These are phyloP conservation scores for Cucurbita argyrosperma DNA, from an alignment of 306 rosid genomes.

Conservation along the genomic window DNA sequence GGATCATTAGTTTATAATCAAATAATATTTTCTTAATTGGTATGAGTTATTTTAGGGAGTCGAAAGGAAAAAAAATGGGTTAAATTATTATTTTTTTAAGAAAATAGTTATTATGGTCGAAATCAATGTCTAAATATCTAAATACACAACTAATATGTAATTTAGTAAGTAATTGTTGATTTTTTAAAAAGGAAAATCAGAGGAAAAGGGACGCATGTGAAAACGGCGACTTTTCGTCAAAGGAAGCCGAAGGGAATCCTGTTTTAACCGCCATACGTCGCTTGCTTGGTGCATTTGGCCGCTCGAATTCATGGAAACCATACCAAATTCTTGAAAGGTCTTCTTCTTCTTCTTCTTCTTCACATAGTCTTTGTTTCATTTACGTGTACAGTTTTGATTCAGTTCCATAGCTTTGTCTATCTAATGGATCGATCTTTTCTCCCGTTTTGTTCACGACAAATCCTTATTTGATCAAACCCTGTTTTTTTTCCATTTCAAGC, in stretches of 20 bases:
- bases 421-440: not conserved
- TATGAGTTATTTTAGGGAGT: no score
- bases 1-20: no score
- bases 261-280: not conserved
- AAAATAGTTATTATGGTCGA: no score
- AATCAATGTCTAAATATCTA: no score
- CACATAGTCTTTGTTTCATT: not conserved
- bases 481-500: not conserved
- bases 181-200: not conserved
- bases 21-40: no score
- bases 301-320: slow-evolving; percentile 1
- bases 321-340: not conserved
- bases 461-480: not conserved
- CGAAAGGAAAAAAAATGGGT: no score
- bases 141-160: no score
- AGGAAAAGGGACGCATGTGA: not conserved
- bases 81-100: no score
- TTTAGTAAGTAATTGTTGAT: no score
- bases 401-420: not conserved
- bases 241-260: not conserved
- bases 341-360: not conserved
- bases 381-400: not conserved
- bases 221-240: not conserved
- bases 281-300: not conserved
- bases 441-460: not conserved